Evolutionary conservation across 2,329 filamentous ascomycete species (phyloP), one percentile per base, ranked within the genome.

Genomic region (Fusarium begoniae): DNA sequence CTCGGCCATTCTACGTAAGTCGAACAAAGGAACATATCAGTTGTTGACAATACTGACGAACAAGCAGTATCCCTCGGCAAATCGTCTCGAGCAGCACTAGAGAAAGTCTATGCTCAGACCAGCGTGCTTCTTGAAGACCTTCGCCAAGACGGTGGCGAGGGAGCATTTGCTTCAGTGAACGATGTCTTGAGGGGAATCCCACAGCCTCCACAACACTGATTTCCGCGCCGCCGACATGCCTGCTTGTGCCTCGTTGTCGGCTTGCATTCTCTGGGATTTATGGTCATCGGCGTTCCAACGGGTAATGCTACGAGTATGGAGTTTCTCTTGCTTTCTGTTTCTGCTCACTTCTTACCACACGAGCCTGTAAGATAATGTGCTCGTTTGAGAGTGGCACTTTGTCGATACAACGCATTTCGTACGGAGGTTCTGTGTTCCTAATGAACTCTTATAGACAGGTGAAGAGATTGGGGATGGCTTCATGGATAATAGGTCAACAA

Each of bases 41-140:
- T 53, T 13, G 41, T 28, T n/a, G 10, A 35, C 43, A 50, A 26
- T 30, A 26, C 78, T 80, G 77, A 80, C 61, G 18, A 43, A 11
- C 10, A 28, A 43, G 44, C 58, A 98, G 96, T 94, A 47, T 97
- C 94, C 2, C 87, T 98, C 6, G 96, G 96, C 56, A 97, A 97
- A 83, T 96, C 94, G 1, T 95, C 94, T 7, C 91, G 92, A 9
- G 94, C 96, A 5, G 94, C 95, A 2, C 83, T 99, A 37, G 96
- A 98, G 82, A 92, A 91, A 69, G 82, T 98, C 11, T 95, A 93
- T 79, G 93, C 95, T 69, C 95, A 98, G 83, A 97, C 95, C 2
- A 93, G 91, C 73, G 93, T 94, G 2, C 85, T 98, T 20, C 88
- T 98, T n/a, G 92, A 95, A 67, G 93, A 96, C 63, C 87, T 98